Percentiles rank a stretch among this genome's conserved stretches.
Evolutionary conservation across 2,329 filamentous ascomycete species (phyloP).

Genomic region (Paradendryphiella salina): DNA sequence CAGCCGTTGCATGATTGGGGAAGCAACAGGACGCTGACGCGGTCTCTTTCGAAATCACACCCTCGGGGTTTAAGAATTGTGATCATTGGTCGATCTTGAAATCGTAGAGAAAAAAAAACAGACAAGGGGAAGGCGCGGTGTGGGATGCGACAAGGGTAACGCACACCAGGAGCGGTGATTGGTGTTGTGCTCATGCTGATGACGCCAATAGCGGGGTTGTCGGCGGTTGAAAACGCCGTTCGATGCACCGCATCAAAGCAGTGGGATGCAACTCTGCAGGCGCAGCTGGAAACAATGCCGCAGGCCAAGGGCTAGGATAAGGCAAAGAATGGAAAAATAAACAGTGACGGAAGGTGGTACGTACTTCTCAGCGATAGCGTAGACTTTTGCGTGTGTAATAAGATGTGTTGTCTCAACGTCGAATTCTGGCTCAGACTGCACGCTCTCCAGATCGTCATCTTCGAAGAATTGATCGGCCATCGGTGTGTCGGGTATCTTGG

Average conservation of each 20-base stretch:
- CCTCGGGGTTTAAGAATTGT: conserved; percentile 7
- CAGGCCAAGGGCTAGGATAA: conserved; percentile 19
- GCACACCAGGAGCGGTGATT: conserved; percentile 26
- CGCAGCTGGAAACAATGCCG: conserved; percentile 16
- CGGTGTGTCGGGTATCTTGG: conserved; percentile 39
- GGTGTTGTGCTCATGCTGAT: conserved; percentile 25
- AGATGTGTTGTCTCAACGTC: conserved; percentile 49
- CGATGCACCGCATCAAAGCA: conserved; percentile 24
- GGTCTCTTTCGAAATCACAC: conserved; percentile 20
- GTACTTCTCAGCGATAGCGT: conserved; percentile 56
- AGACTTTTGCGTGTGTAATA: conserved; percentile 53
- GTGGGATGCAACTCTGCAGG: conserved; percentile 4
- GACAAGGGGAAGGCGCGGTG: conserved; percentile 3
- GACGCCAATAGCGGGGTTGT: conserved; percentile 40
- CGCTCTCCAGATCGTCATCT: conserved; percentile 37
- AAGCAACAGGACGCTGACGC: conserved; percentile 25
- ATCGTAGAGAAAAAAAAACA: conserved; percentile 12
- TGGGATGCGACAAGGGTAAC: conserved; percentile 12
- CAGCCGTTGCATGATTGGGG: conserved; percentile 12
- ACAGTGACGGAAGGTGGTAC: conserved; percentile 26
- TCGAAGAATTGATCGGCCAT: conserved; percentile 42
- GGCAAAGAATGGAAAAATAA: conserved; percentile 16
- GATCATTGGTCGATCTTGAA: conserved; percentile 25
- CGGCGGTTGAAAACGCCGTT: conserved; percentile 28
- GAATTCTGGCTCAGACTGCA: conserved; percentile 39